These are phyloP conservation scores for Cucumis melo DNA, from an alignment of 306 rosid species.

Conservation along the genomic window DNA sequence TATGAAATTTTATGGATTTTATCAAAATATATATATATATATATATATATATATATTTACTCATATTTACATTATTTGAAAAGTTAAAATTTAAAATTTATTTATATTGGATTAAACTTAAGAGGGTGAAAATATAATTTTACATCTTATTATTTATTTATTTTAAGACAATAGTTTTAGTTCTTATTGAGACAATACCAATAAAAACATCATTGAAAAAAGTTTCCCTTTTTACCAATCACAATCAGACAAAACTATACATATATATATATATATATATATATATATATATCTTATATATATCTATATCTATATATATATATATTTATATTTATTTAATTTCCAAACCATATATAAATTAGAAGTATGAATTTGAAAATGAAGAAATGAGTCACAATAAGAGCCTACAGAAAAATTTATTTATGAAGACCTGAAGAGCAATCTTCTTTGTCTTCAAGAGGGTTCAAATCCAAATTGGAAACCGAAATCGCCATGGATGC, in stretches of 20 bases:
- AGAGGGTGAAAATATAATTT: too few relatives aligned
- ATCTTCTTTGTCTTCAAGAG: not conserved
- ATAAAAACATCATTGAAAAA: not conserved
- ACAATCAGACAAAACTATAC: not conserved
- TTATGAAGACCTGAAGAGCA: not conserved
- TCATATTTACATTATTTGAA: too few relatives aligned
- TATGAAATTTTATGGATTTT: too few relatives aligned
- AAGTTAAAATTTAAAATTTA: too few relatives aligned
- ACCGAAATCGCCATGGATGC: slow-evolving; percentile 30
- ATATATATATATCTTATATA: too few relatives aligned
- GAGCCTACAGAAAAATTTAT: not conserved
- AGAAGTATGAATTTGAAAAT: not conserved
- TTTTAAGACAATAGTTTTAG: too few relatives aligned
- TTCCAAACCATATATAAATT: not conserved
- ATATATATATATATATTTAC: too few relatives aligned
- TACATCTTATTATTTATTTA: too few relatives aligned
- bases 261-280: not conserved
- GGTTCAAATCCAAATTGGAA: not conserved
- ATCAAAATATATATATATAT: too few relatives aligned
- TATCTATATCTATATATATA: too few relatives aligned
- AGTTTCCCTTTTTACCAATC: not conserved
- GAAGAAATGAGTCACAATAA: not conserved
- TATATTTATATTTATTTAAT: not conserved
- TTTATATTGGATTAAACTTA: too few relatives aligned
- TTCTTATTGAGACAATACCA: too few relatives aligned